Percentiles rank a stretch among this genome's conserved stretches.
phyloP scores from a whole-genome alignment of 2,329 filamentous ascomycete species.

The Stylonectria norvegica region DNA sequence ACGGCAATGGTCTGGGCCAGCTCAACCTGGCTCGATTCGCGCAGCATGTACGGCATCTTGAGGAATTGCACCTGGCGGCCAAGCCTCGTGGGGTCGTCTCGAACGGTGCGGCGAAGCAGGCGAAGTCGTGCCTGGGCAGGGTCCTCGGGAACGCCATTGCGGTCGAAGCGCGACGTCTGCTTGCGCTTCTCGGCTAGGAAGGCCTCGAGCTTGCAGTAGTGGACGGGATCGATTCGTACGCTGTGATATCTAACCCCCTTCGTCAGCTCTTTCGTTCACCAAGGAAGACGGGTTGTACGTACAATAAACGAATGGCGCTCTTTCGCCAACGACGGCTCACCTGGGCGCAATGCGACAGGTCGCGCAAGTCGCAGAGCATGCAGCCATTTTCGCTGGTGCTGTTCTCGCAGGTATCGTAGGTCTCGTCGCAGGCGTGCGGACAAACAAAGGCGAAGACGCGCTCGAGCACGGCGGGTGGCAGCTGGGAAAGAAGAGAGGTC shows the following conservation, averaged over 20 bases:
- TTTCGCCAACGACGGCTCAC: slow-evolving; percentile 70
- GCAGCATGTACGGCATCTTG: slow-evolving; percentile 92
- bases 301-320: slow-evolving; percentile 56
- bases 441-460: slow-evolving; percentile 80
- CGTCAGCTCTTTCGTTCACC: not conserved
- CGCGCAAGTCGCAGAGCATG: slow-evolving; percentile 90
- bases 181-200: slow-evolving; percentile 76
- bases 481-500: slow-evolving; percentile 43
- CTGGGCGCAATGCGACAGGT: slow-evolving; percentile 74
- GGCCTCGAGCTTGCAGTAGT: slow-evolving; percentile 88
- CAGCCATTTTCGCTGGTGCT: slow-evolving; percentile 75
- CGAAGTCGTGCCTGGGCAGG: slow-evolving; percentile 71
- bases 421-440: slow-evolving; percentile 73
- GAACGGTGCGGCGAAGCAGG: slow-evolving; percentile 76
- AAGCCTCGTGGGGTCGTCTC: slow-evolving; percentile 67
- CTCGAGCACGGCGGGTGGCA: slow-evolving; percentile 68
- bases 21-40: slow-evolving; percentile 79
- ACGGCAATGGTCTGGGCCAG: slow-evolving; percentile 83
- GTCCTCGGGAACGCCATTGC: slow-evolving; percentile 78
- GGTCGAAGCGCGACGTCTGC: slow-evolving; percentile 67
- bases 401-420: slow-evolving; percentile 79
- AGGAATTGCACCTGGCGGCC: slow-evolving; percentile 71
- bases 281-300: slow-evolving; percentile 41
- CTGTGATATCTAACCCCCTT: slow-evolving; percentile 66
- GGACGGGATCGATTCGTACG: slow-evolving; percentile 88